Conservation (phyloP, 2,329 filamentous ascomycete species). For the Phoma sp. region DNA sequence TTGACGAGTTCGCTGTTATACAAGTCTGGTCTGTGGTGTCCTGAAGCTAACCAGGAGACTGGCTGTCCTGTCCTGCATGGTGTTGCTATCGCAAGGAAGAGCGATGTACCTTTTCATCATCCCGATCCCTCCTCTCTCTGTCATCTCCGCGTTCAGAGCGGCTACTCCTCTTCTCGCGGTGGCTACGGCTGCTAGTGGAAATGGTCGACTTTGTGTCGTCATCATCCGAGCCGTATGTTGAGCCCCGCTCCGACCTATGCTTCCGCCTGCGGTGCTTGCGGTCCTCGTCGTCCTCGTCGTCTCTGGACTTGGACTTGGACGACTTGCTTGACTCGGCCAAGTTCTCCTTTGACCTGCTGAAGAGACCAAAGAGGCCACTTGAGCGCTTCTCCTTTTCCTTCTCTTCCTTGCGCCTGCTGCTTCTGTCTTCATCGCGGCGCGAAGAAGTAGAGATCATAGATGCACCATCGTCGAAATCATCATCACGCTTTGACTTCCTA, state of each 20-base stretch:
- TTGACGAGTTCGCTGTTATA: conserved; percentile 1
- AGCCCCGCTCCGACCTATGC: conserved; percentile 49
- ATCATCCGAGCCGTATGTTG: conserved; percentile 49
- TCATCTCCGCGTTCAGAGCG: conserved; percentile 45
- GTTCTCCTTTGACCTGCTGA: conserved; percentile 54
- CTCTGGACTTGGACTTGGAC: conserved; percentile 38
- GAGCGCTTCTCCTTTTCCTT: conserved; percentile 53
- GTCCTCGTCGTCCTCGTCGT: conserved; percentile 52
- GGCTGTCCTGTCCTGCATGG: not conserved
- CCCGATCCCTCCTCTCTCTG: conserved; percentile 44
- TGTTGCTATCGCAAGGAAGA: conserved; percentile 38
- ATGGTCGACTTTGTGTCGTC: conserved; percentile 47
- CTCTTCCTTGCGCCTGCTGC: conserved; percentile 23
- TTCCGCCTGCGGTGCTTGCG: conserved; percentile 56
- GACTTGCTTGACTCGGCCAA: conserved; percentile 43
- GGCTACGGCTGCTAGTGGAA: conserved; percentile 44
- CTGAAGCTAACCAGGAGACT: conserved; percentile 4
- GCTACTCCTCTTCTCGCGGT: conserved; percentile 53
- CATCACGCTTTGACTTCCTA: conserved; percentile 52
- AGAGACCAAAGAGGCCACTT: conserved; percentile 55
- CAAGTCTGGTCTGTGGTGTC: not conserved
- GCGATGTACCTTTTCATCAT: conserved; percentile 49
- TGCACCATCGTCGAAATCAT: conserved; percentile 51
- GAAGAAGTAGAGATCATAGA: conserved; percentile 53
- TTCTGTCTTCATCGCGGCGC: conserved; percentile 50